Conservation (phyloP, 1,139 yeast species). For the Magnusiomyces ingens region DNA sequence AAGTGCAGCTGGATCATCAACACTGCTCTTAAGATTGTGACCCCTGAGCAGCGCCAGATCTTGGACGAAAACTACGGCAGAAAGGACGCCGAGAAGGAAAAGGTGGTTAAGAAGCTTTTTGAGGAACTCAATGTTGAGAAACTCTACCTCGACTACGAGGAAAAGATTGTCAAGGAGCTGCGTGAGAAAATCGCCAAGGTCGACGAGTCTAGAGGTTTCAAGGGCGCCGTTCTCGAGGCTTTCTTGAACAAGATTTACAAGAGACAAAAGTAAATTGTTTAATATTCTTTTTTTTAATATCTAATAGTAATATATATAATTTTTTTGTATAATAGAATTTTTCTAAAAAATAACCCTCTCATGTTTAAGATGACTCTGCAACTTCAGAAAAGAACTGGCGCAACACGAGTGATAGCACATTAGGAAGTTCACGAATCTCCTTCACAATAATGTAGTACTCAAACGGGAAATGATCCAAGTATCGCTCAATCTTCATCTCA, state of each 20-base stretch:
- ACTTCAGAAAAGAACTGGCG: slow-evolving; percentile 86
- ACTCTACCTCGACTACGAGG: slow-evolving; percentile 77
- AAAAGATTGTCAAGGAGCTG: slow-evolving; percentile 59
- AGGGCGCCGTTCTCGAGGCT: slow-evolving; percentile 70
- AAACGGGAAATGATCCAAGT: slow-evolving; percentile 91
- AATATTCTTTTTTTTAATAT: neutral
- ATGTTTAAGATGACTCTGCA: slow-evolving; percentile 30
- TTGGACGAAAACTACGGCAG: slow-evolving; percentile 88
- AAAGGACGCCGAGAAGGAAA: slow-evolving; percentile 66
- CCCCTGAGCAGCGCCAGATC: slow-evolving; percentile 71
- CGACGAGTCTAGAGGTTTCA: slow-evolving; percentile 91
- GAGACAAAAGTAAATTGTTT: slow-evolving; percentile 61
- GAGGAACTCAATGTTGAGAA: slow-evolving; percentile 63
- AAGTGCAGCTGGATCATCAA: slow-evolving; percentile 98
- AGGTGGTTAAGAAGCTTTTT: slow-evolving; percentile 66
- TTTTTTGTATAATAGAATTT: neutral
- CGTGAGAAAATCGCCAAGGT: slow-evolving; percentile 55
- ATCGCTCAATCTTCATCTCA: slow-evolving; percentile 69
- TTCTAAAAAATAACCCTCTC: neutral
- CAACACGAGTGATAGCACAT: slow-evolving; percentile 79
- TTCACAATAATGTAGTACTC: slow-evolving; percentile 93
- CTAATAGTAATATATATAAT: neutral
- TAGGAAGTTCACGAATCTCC: slow-evolving; percentile 83
- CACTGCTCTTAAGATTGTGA: slow-evolving; percentile 76
- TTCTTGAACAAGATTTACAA: slow-evolving; percentile 91